Conservation (phyloP, 75 land plant species). For the Selaginella tamariscina region DNA sequence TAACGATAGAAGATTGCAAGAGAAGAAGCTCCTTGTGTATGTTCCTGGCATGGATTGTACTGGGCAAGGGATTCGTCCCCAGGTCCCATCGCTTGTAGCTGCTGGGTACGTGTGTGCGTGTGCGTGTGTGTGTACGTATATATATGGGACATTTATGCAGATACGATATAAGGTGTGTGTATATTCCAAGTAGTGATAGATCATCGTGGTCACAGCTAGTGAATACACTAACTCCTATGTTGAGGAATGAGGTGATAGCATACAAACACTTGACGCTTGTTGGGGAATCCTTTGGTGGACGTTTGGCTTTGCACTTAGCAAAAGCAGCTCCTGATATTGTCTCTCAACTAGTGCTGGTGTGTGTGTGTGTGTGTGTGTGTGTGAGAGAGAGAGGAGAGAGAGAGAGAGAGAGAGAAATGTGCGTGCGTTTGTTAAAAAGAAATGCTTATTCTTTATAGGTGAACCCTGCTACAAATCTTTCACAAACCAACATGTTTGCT, state of each 20-base stretch:
- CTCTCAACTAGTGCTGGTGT: conserved; percentile 29
- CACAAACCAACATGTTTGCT: conserved; percentile 17
- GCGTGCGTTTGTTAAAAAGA: neutral
- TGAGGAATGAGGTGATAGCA: conserved; percentile 16
- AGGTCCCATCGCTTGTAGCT: conserved; percentile 18
- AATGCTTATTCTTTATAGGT: conserved; percentile 17
- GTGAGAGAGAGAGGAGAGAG: neutral
- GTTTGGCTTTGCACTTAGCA: conserved; percentile 27
- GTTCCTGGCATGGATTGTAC: conserved; percentile 36
- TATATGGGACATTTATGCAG: conserved; percentile 9
- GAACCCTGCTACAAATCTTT: conserved; percentile 31
- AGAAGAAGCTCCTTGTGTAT: conserved; percentile 19
- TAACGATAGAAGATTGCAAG: neutral
- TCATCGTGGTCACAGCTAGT: conserved; percentile 30
- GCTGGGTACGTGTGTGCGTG: conserved; percentile 20
- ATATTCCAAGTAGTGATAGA: conserved; percentile 29
- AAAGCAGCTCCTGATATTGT: conserved; percentile 25
- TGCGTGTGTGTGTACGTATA: neutral
- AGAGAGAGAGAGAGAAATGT: too few relatives aligned
- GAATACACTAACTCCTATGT: conserved; percentile 19
- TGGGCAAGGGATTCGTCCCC: conserved; percentile 29
- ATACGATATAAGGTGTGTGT: conserved; percentile 32
- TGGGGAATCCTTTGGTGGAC: conserved; percentile 36
- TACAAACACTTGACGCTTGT: conserved; percentile 25
- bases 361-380: neutral